Evolutionary conservation across 768 basidiomycete genomes (phyloP).

Genomic region (Amanita pseudoporphyria): DNA sequence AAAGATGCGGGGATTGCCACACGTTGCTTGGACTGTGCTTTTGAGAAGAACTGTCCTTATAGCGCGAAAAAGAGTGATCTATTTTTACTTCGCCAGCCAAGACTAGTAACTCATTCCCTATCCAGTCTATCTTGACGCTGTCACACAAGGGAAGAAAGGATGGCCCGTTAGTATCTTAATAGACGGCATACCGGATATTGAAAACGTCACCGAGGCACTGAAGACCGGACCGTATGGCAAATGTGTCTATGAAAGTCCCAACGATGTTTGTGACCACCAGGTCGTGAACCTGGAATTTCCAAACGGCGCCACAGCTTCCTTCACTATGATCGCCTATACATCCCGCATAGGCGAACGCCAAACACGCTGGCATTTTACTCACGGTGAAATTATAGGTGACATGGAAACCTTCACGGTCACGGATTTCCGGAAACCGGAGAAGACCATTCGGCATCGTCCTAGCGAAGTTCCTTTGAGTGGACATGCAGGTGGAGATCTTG

Average conservation of each 20-base stretch:
- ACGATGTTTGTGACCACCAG: conserved; percentile 88
- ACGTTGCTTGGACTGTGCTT: conserved; percentile 70
- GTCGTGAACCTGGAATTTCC: conserved; percentile 86
- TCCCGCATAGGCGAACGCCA: conserved; percentile 75
- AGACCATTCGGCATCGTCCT: conserved; percentile 35
- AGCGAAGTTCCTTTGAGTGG: conserved; percentile 46
- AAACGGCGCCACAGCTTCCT: conserved; percentile 70
- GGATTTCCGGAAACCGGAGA: conserved; percentile 55
- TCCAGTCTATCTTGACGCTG: conserved; percentile 75
- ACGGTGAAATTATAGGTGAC: conserved; percentile 86
- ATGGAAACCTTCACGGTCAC: conserved; percentile 68
- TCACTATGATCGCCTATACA: conserved; percentile 86
- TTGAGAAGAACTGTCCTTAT: conserved; percentile 69
- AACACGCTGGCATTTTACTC: conserved; percentile 74
- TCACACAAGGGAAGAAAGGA: conserved; percentile 36
- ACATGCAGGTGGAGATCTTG: conserved; percentile 79
- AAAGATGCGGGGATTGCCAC: conserved; percentile 51
- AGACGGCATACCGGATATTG: conserved; percentile 80
- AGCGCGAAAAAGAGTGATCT: conserved; percentile 72
- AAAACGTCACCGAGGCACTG: conserved; percentile 73
- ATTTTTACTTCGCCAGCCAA: conserved; percentile 10
- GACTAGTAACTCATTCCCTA: conserved; percentile 4
- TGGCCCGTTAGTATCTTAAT: conserved; percentile 69
- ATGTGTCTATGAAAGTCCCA: conserved; percentile 79
- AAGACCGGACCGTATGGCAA: conserved; percentile 61